phyloP scores from a whole-genome alignment of 805 yeast species.

The Torulaspora quercuum region DNA sequence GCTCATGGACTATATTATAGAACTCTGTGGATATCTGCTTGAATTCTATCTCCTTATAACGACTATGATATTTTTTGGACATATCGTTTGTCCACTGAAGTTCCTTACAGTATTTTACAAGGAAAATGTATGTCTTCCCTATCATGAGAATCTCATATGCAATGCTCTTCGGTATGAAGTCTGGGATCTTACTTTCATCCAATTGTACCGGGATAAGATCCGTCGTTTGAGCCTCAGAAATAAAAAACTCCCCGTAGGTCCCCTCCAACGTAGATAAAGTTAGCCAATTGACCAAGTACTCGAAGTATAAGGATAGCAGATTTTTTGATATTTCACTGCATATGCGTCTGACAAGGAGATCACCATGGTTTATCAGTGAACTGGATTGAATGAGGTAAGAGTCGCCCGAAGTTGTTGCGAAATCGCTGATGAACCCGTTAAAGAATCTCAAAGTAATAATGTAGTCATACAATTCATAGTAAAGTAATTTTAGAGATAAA shows the following conservation, averaged over 20 bases:
- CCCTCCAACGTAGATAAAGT: conserved; percentile 59
- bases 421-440: conserved; percentile 41
- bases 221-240: conserved; percentile 19
- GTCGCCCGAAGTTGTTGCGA: conserved; percentile 41
- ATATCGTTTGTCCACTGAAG: conserved; percentile 56
- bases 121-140: conserved; percentile 68
- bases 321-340: conserved; percentile 45
- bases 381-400: conserved; percentile 54
- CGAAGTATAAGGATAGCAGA: conserved; percentile 57
- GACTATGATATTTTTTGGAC: conserved; percentile 31
- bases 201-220: conserved; percentile 15
- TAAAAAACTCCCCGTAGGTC: conserved; percentile 61
- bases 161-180: conserved; percentile 38
- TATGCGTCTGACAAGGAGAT: conserved; percentile 45
- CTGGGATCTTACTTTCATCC: conserved; percentile 36
- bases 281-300: conserved; percentile 63
- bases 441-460: conserved; percentile 58
- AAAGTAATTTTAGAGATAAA: conserved; percentile 31
- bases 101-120: conserved; percentile 64
- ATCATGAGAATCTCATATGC: conserved; percentile 54
- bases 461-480: conserved; percentile 46
- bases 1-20: conserved; percentile 39
- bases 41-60: conserved; percentile 13
- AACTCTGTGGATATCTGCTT: conserved; percentile 20
- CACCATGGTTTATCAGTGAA: conserved; percentile 60